phyloP scores from a whole-genome alignment of 495 filamentous ascomycete species.

The Aspergillus baeticus region DNA sequence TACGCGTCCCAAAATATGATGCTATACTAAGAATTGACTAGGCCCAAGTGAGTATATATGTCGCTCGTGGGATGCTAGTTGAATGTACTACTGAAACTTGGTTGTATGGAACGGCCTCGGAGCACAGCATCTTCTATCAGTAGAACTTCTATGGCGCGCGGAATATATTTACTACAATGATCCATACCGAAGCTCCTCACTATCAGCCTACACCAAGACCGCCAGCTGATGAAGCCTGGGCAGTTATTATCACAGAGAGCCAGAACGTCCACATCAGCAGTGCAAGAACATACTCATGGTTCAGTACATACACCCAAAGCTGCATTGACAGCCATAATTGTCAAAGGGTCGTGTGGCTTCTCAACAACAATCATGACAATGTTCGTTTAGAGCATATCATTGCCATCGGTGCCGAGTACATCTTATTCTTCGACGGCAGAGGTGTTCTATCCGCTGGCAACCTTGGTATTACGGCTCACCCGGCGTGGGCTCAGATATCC shows the following conservation, averaged over 20 bases:
- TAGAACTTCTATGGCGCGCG: constrained; percentile 67
- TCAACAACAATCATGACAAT: constrained; percentile 5
- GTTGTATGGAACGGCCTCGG: constrained; percentile 67
- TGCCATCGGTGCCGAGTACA: constrained; percentile 5
- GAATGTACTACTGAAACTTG: constrained; percentile 34
- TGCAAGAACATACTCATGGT: constrained; percentile 14
- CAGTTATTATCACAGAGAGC: constrained; percentile 9
- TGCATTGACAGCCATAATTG: constrained; percentile 12
- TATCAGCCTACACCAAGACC: constrained; percentile 62
- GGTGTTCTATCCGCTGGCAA: neutral
- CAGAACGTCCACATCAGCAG: constrained; percentile 8
- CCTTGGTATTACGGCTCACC: constrained; percentile 3
- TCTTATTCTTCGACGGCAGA: neutral
- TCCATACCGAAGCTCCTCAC: constrained; percentile 75
- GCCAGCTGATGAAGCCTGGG: constrained; percentile 24
- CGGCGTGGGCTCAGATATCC: constrained; percentile 6
- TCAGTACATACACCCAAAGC: constrained; percentile 10
- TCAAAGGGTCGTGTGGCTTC: constrained; percentile 4
- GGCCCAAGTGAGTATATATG: constrained; percentile 16
- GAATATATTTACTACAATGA: constrained; percentile 67
- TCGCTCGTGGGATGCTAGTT: constrained; percentile 12
- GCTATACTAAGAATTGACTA: neutral
- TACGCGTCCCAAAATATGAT: no score
- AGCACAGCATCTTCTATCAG: constrained; percentile 73
- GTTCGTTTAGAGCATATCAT: constrained; percentile 8